A percentile compares a stretch with the other conserved stretches of the same genome.
Conservation (phyloP, 2,329 filamentous ascomycete species). For the Raffaelea albimanens region DNA sequence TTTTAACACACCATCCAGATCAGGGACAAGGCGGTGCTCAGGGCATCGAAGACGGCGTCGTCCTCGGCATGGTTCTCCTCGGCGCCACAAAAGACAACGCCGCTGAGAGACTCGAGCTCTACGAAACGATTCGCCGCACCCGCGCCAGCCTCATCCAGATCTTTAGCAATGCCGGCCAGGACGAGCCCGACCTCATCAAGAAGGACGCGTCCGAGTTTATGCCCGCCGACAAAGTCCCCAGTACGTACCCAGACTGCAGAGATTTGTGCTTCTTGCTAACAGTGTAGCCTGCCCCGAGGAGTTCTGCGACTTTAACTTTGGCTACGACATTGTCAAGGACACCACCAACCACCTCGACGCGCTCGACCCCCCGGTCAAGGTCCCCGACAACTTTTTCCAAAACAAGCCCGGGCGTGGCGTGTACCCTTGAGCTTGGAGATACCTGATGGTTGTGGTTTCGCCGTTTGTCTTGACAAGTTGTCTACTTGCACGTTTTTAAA, state of each 20-base stretch:
- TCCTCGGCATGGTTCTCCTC: constrained; percentile 19
- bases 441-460: too few species aligned
- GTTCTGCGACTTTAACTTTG: constrained; percentile 3
- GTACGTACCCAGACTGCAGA: constrained; percentile 6
- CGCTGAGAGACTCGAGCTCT: constrained; percentile 17
- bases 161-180: constrained; percentile 21
- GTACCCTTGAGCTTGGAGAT: too few species aligned
- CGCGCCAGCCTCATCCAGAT: constrained; percentile 23
- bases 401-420: background rate
- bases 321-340: constrained; percentile 2
- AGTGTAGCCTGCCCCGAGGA: constrained; percentile 2
- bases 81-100: constrained; percentile 14
- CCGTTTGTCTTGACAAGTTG: too few species aligned
- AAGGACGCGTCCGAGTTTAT: constrained; percentile 6
- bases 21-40: constrained; percentile 27
- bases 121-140: constrained; percentile 19
- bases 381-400: constrained; percentile 1
- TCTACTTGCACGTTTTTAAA: too few species aligned
- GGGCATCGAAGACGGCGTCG: constrained; percentile 23
- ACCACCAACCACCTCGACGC: background rate
- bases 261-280: background rate
- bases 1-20: constrained; percentile 15
- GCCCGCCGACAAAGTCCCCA: constrained; percentile 5
- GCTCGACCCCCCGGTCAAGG: background rate
- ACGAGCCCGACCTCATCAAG: constrained; percentile 5